Evolutionary conservation across 441 rosid species (phyloP), one percentile per base, ranked within the genome.

Genomic region (Eutrema salsugineum): DNA sequence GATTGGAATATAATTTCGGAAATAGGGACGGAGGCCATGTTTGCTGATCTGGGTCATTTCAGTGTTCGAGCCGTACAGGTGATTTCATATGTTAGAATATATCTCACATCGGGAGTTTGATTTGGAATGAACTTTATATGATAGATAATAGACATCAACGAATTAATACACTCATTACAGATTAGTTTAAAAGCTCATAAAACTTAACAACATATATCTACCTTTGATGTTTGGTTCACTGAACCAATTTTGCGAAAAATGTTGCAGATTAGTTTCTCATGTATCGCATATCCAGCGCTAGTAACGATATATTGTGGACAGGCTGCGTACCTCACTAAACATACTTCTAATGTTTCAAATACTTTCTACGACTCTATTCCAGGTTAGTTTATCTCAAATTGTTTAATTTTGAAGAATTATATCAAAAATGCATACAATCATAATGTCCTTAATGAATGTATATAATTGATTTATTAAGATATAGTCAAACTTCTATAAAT

Each of bases 41-140:
- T 91, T 63, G 96, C 94, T 69, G 96, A 93, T 80, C 78, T 93
- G 6, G 96, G 94, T 38, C 97, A 93, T 76, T 93, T 93, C 81
- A 89, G 49, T 43, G 86, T 89, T 20, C 83, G 62, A 46, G 90
- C 97, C 12, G 74, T 88, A 17, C 95, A 88, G 81, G 97, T 87
- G 39, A 73, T 40, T 60, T 58, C 3, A 22, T 22, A 22, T 22
- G 27, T 22, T 22, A 22, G 27, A 22, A 2, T 22, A 22, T 22
- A 22, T 22, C 27, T 28, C 32, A 28, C 5, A 28, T n/a, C n/a
- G n/a, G n/a, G n/a, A n/a, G n/a, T n/a, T n/a, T n/a, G n/a, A 28
- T 4, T 28, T 28, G 1, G 6, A 33, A 10, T 17, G 8, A 15
- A 15, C 6, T 4, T 39, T 36, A 36, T 11, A 39, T 39, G 15